Base-by-base conservation (phyloP, 805 yeast species). In the Candida wancherniae region DNA sequence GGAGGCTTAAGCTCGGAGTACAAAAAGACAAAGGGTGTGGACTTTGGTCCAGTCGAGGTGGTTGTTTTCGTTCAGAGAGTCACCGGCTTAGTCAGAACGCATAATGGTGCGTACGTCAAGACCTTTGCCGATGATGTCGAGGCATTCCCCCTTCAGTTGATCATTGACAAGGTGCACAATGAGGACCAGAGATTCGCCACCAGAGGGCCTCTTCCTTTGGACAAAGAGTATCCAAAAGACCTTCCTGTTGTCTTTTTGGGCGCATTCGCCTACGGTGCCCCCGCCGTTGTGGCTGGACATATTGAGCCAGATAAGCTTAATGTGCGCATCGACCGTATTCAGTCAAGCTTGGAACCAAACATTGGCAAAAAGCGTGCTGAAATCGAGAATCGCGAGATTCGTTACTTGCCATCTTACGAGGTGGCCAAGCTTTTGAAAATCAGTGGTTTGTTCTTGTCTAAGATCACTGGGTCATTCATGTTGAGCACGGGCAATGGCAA, bases 251-350 rank as follows among this genome's bases (percentile, higher is more conserved):
- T 90, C 6, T 84, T 84, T 51, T 64, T 92, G 39, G 94, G 97
- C 28, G 85, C 80, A 16, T 77, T 78, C 55, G 94, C 88, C 2
- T 92, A 85, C 53, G 97, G 98, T 33, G 73, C 85, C 4, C 77
- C 83, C 25, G 84, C 86, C 4, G 64, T 64, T 14, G 72, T 84
- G 26, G 71, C 71, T 28, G 90, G 84, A 0, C 75, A 80, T 48
- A 64, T 67, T 15, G 52, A 44, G 9, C 39, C 47, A 4, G 51
- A 53, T 28, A 59, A 57, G 38, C 58, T 82, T 35, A 71, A 78
- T 34, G 79, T 88, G 11, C 55, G 57, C 30, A 59, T 65, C 22
- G 55, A 55, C 26, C 57, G 63, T 34, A 63, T 65, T 22, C 60
- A 48, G 34, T 41, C 62, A 1, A 44, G 48, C 28, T 52, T 62